Base-by-base conservation (phyloP, 139 green algal genomes). In the Chlamydomonas sp. region DNA sequence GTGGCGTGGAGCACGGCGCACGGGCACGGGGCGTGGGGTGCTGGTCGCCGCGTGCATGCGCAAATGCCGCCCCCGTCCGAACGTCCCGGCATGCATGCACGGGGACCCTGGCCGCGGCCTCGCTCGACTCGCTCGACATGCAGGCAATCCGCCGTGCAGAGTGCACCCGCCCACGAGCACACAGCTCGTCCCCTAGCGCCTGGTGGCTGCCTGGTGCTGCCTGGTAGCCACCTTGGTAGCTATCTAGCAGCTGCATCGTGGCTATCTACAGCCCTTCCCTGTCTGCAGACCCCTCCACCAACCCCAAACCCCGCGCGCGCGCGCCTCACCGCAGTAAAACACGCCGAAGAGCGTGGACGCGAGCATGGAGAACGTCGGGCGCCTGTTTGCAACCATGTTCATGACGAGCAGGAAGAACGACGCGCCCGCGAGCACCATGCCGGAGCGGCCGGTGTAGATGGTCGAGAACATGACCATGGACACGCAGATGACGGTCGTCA, bases 261-360 rank as follows among this genome's bases (percentile, higher is more conserved):
- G n/a, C n/a, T n/a, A n/a, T n/a, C n/a, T n/a, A n/a, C n/a, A n/a
- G n/a, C n/a, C n/a, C n/a, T n/a, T n/a, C n/a, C n/a, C n/a, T n/a
- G n/a, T n/a, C n/a, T n/a, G n/a, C n/a, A n/a, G n/a, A n/a, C n/a
- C n/a, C n/a, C n/a, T n/a, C n/a, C n/a, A n/a, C n/a, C n/a, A n/a
- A n/a, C n/a, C n/a, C n/a, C n/a, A n/a, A n/a, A n/a, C n/a, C n/a
- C 5, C 35, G 35, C 24, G 22, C 38, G 10, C 6, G 20, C 24
- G 38, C 22, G 6, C 69, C 77, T 59, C 38, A 95, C 90, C 90
- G 69, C 91, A 97, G 79, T 97, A 97, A 34, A 97, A 90, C 26
- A 97, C 72, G 26, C 90, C 91, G 78, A 96, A 96, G 13, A 96
- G 67, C 3, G 85, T 84, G 1, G 84, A 90, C 0, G 91, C 82